Percentiles rank a stretch among this genome's conserved stretches.
phyloP scores from a whole-genome alignment of 768 basidiomycete species.

The Harrya chromipes region DNA sequence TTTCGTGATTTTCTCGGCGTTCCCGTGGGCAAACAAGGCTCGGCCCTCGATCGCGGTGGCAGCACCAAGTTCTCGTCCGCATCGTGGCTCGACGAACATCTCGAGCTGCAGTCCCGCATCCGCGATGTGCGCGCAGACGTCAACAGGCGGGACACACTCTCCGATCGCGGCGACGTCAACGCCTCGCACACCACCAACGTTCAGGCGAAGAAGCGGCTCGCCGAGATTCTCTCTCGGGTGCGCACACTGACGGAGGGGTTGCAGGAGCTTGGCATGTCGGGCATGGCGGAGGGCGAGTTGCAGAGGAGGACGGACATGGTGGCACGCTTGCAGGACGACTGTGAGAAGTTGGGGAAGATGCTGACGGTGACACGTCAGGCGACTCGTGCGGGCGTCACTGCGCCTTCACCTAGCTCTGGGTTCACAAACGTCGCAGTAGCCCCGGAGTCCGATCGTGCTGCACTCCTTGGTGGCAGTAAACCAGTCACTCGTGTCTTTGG shows the following conservation, averaged over 20 bases:
- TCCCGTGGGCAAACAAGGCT: slow-evolving; percentile 57
- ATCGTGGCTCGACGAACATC: slow-evolving; percentile 89
- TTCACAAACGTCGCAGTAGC: slow-evolving; percentile 33
- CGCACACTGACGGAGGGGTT: slow-evolving; percentile 68
- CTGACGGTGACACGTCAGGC: slow-evolving; percentile 69
- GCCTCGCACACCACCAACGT: slow-evolving; percentile 79
- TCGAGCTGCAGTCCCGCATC: slow-evolving; percentile 69
- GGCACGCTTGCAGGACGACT: slow-evolving; percentile 83
- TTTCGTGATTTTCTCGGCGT: slow-evolving; percentile 89
- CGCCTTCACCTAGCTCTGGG: slow-evolving; percentile 26
- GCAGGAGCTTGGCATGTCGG: slow-evolving; percentile 57
- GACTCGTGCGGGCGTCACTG: slow-evolving; percentile 35
- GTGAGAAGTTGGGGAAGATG: slow-evolving; percentile 84
- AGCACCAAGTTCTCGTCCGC: slow-evolving; percentile 63
- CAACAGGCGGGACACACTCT: slow-evolving; percentile 83
- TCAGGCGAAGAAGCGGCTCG: slow-evolving; percentile 81
- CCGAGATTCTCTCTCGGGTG: slow-evolving; percentile 71
- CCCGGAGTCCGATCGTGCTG: slow-evolving; percentile 59
- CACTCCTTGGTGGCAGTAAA: slow-evolving; percentile 53
- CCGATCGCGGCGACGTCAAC: slow-evolving; percentile 67
- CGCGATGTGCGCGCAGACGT: slow-evolving; percentile 84
- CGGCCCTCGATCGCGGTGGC: slow-evolving; percentile 21
- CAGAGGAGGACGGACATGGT: slow-evolving; percentile 88
- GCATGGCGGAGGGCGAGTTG: slow-evolving; percentile 90
- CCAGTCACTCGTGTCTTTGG: slow-evolving; percentile 81